Conservation (phyloP, 345 rosid genomes). For the Moringa oleifera region DNA sequence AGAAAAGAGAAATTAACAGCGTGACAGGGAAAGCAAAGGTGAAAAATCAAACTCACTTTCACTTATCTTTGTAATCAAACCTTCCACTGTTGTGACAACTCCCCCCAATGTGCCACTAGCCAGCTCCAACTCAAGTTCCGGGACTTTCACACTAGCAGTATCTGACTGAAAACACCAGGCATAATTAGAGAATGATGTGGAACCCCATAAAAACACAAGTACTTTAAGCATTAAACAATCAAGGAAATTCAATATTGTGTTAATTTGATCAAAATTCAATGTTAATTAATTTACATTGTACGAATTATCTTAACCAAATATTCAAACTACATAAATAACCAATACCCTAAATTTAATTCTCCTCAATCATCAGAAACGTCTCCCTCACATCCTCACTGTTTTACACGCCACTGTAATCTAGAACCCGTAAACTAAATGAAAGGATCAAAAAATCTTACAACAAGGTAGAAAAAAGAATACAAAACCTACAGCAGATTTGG, state of each 20-base stretch:
- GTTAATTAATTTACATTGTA: no score
- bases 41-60: conserved; percentile 63
- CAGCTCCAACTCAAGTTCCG: conserved; percentile 89
- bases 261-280: no score
- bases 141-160: conserved; percentile 71
- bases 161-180: conserved; percentile 54
- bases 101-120: conserved; percentile 91
- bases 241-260: no score
- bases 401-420: neutral
- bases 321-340: no score
- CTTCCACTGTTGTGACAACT: conserved; percentile 89
- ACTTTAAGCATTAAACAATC: no score
- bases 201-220: neutral
- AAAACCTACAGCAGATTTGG: neutral
- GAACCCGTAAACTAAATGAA: neutral
- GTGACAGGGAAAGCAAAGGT: neutral
- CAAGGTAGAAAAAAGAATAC: no score
- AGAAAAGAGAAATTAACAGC: neutral
- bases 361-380: no score
- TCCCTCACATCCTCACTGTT: no score
- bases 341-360: no score
- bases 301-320: no score
- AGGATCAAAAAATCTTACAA: neutral
- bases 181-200: neutral
- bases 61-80: conserved; percentile 79